A percentile compares a stretch with the other conserved stretches of the same genome.
Conservation (phyloP, 331 rosid genomes). For the Pyracantha coccinea region DNA sequence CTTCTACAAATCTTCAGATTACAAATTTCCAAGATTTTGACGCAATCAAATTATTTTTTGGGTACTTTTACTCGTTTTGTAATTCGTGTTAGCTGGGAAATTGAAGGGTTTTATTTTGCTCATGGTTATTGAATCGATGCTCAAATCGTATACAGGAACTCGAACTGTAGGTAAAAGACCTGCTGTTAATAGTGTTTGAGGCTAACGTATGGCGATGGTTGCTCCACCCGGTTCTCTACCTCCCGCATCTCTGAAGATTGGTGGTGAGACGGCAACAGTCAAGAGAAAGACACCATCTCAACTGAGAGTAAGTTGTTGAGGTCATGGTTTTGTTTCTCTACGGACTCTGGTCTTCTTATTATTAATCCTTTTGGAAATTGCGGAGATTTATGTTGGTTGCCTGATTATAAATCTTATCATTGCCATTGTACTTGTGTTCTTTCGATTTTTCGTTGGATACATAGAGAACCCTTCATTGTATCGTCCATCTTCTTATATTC, state of each 20-base stretch:
- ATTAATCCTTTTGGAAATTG: neutral
- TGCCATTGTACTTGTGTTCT: neutral
- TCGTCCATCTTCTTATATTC: neutral
- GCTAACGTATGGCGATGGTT: conserved; percentile 55
- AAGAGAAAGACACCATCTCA: conserved; percentile 82
- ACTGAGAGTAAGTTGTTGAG: conserved; percentile 54
- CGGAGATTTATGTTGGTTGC: neutral
- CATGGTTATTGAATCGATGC: neutral
- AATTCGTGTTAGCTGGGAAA: neutral
- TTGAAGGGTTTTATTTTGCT: neutral
- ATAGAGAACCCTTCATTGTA: neutral
- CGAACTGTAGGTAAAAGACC: conserved; percentile 9
- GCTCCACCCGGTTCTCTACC: conserved; percentile 48
- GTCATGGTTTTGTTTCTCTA: neutral
- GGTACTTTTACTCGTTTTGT: neutral
- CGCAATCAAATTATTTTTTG: neutral
- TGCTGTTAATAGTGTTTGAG: neutral
- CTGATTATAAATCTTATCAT: neutral
- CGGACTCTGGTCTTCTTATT: neutral
- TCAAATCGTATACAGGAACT: neutral
- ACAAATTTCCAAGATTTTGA: conserved; percentile 1
- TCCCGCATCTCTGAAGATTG: conserved; percentile 39
- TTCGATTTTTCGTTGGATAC: neutral
- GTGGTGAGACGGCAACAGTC: conserved; percentile 31
- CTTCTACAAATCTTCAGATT: neutral